phyloP scores from a whole-genome alignment of 2,329 filamentous ascomycete genomes.

The Taxawa tesnikishii region DNA sequence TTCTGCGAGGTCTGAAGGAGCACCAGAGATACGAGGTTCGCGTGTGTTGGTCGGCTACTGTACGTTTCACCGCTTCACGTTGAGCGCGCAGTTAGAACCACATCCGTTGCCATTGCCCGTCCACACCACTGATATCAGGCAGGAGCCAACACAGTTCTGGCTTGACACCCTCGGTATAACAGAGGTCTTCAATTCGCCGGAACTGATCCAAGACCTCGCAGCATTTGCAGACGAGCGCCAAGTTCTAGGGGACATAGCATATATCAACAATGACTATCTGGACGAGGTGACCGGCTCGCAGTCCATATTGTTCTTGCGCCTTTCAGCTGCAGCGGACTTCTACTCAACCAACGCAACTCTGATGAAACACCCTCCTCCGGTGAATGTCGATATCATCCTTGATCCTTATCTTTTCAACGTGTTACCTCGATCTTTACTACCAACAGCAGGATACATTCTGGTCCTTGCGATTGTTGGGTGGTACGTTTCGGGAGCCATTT shows the following conservation, averaged over 20 bases:
- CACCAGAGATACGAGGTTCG: conserved; percentile 79
- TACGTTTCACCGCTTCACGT: no score
- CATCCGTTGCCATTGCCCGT: conserved; percentile 8
- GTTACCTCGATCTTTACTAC: conserved; percentile 64
- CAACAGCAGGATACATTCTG: conserved; percentile 57
- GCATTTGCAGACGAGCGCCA: conserved; percentile 14
- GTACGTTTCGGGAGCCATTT: conserved; percentile 36
- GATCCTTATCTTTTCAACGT: conserved; percentile 75
- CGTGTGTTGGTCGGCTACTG: conserved; percentile 86
- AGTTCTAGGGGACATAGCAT: background rate
- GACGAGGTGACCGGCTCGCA: background rate
- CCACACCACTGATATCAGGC: conserved; percentile 6
- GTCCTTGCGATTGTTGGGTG: conserved; percentile 44
- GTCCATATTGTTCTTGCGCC: conserved; percentile 51
- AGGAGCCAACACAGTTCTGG: conserved; percentile 80
- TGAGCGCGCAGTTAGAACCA: no score
- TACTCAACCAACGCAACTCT: conserved; percentile 61
- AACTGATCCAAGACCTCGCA: conserved; percentile 17
- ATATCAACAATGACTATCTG: background rate
- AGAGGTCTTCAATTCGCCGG: conserved; percentile 38
- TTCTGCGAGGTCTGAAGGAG: conserved; percentile 57
- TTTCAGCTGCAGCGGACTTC: conserved; percentile 73
- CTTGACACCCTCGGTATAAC: conserved; percentile 53
- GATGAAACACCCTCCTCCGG: conserved; percentile 63
- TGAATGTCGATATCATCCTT: conserved; percentile 69